Conservation (phyloP, 2,329 filamentous ascomycete species). For the Basipetospora chlamydospora region DNA sequence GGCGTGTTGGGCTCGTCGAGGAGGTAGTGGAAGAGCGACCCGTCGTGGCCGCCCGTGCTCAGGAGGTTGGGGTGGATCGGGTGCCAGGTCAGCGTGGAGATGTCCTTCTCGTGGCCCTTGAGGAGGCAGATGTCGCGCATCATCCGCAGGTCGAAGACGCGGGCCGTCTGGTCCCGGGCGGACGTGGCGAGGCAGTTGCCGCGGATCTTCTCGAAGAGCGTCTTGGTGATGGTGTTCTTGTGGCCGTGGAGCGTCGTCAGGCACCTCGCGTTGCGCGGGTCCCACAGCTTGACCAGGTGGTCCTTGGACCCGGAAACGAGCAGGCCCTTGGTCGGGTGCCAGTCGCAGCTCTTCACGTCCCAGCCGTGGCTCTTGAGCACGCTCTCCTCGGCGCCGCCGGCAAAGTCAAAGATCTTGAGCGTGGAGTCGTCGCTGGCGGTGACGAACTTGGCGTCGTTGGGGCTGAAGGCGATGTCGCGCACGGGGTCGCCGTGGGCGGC, state of each 20-base stretch:
- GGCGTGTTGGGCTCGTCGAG: conserved; percentile 88
- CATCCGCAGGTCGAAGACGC: conserved; percentile 91
- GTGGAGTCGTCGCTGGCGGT: conserved; percentile 90
- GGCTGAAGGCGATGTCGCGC: conserved; percentile 81
- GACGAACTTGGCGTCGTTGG: conserved; percentile 89
- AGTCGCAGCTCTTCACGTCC: conserved; percentile 95
- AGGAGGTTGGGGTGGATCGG: conserved; percentile 81
- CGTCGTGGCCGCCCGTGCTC: conserved; percentile 80
- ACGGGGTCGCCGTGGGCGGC: conserved; percentile 83
- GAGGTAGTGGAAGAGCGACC: conserved; percentile 85
- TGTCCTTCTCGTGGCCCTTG: conserved; percentile 90
- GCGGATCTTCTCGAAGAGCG: conserved; percentile 73
- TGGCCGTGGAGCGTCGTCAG: conserved; percentile 90
- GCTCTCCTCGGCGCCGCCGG: conserved; percentile 67
- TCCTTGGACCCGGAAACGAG: conserved; percentile 96
- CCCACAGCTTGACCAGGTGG: conserved; percentile 94
- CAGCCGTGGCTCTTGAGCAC: conserved; percentile 87
- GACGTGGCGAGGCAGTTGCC: conserved; percentile 81
- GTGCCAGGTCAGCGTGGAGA: conserved; percentile 86
- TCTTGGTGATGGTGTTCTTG: conserved; percentile 94
- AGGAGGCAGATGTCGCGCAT: conserved; percentile 95
- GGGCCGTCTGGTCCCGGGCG: conserved; percentile 80
- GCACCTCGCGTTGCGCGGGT: conserved; percentile 80
- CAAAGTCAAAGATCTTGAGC: conserved; percentile 94
- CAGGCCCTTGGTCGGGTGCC: conserved; percentile 90